Evolutionary conservation across 2,329 filamentous ascomycete genomes (phyloP).

Genomic region (Anisogramma anomala): DNA sequence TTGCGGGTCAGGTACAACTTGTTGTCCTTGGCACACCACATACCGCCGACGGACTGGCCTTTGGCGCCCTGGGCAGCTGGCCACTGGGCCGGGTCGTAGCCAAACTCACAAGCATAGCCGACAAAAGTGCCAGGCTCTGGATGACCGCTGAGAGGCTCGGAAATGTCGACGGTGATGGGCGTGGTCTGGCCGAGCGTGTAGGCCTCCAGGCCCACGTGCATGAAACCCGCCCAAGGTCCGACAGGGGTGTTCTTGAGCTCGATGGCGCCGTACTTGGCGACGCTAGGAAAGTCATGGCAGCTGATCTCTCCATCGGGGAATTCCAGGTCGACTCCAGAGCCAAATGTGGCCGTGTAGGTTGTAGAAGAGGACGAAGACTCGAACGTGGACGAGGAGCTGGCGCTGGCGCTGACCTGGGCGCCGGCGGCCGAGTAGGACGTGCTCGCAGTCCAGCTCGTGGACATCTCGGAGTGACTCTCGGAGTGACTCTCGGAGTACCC

Average conservation of each 20-base stretch:
- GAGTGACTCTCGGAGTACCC: slow-evolving; percentile 21
- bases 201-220: slow-evolving; percentile 30
- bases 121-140: slow-evolving; percentile 62
- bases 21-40: slow-evolving; percentile 63
- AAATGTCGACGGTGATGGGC: slow-evolving; percentile 51
- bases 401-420: slow-evolving; percentile 16
- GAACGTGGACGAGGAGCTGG: slow-evolving; percentile 19
- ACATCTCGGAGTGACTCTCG: slow-evolving; percentile 20
- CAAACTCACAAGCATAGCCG: slow-evolving; percentile 85
- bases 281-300: slow-evolving; percentile 61
- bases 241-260: slow-evolving; percentile 56
- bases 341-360: too few relatives aligned
- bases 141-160: slow-evolving; percentile 47
- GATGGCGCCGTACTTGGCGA: slow-evolving; percentile 62
- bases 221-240: slow-evolving; percentile 70
- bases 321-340: slow-evolving; percentile 49
- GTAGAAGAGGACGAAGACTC: slow-evolving; percentile 25
- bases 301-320: slow-evolving; percentile 67
- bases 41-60: slow-evolving; percentile 77
- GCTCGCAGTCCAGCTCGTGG: slow-evolving; percentile 19
- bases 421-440: slow-evolving; percentile 19
- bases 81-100: slow-evolving; percentile 91
- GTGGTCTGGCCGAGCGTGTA: slow-evolving; percentile 8
- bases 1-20: slow-evolving; percentile 68
- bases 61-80: slow-evolving; percentile 64